Percentiles rank a stretch among this genome's conserved stretches.
Evolutionary conservation across 2,329 filamentous ascomycete genomes (phyloP).

Genomic region (Pestalotiopsis sp.): DNA sequence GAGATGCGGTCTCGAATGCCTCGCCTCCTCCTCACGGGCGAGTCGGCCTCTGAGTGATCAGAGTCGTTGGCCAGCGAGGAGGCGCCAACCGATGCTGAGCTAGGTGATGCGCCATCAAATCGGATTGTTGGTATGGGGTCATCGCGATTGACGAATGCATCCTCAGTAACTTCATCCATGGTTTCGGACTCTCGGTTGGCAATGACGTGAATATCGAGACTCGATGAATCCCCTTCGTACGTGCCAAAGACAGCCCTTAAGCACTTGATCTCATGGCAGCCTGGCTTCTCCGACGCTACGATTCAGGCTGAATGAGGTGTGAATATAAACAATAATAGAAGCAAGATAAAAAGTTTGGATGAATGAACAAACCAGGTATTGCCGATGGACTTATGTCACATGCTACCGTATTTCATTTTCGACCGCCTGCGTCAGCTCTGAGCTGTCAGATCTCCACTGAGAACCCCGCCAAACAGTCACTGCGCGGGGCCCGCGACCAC

Average conservation of each 20-base stretch:
- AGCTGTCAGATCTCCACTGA: constrained; percentile 3
- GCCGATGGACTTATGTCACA: neutral
- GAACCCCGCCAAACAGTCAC: constrained; percentile 1
- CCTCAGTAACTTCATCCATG: constrained; percentile 29
- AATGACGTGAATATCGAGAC: neutral
- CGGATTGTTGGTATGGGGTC: constrained; percentile 33
- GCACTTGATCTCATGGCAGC: neutral
- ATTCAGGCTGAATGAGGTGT: neutral
- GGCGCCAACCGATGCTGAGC: constrained; percentile 25
- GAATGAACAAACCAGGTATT: neutral
- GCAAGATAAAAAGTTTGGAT: neutral
- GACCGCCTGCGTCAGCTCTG: neutral
- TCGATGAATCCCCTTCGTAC: neutral
- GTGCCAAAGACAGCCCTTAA: neutral
- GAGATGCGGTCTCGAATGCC: constrained; percentile 33
- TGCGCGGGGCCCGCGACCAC: neutral
- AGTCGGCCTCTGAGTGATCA: constrained; percentile 31
- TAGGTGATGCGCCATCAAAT: constrained; percentile 25
- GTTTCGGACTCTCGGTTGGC: neutral
- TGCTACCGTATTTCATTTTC: neutral
- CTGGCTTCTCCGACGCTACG: neutral
- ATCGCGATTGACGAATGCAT: constrained; percentile 34
- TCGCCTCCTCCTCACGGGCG: constrained; percentile 20
- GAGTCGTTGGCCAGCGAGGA: constrained; percentile 20
- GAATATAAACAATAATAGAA: too few species aligned